These are phyloP conservation scores for Trichopus zeylanicus DNA, from an alignment of 116 monocot genomes.

Conservation along the genomic window DNA sequence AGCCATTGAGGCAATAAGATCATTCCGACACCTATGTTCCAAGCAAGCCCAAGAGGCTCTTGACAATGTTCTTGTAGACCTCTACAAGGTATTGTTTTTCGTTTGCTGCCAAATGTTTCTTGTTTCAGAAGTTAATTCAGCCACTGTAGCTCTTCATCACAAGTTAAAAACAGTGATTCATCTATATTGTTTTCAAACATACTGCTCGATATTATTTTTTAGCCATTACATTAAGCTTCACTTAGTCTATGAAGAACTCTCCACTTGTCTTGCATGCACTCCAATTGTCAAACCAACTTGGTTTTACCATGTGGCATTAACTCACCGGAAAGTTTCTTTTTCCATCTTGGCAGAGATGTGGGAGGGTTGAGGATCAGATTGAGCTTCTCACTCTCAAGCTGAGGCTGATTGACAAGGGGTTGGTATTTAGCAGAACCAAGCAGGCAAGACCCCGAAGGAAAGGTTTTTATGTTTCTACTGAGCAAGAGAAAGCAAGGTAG, in stretches of 20 bases:
- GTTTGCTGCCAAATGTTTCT: background rate
- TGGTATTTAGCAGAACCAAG: slow-evolving; percentile 23
- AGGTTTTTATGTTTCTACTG: slow-evolving; percentile 15
- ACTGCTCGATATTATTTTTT: no score
- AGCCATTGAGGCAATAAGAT: slow-evolving; percentile 40
- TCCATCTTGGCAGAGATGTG: slow-evolving; percentile 20
- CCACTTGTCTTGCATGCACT: no score
- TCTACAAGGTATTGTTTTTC: slow-evolving; percentile 25
- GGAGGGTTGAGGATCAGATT: slow-evolving; percentile 26
- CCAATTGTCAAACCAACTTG: no score
- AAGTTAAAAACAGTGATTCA: no score
- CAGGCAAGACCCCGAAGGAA: slow-evolving; percentile 19
- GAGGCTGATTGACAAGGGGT: slow-evolving; percentile 23
- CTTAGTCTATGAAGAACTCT: no score
- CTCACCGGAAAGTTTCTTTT: no score
- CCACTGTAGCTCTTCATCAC: no score
- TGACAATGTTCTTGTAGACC: slow-evolving; percentile 45
- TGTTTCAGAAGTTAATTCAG: no score
- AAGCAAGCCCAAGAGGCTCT: slow-evolving; percentile 23
- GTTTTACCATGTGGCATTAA: no score
- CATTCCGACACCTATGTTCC: slow-evolving; percentile 26
- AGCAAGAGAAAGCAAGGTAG: slow-evolving; percentile 27
- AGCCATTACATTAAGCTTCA: no score
- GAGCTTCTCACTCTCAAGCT: slow-evolving; percentile 26
- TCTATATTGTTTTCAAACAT: no score